These are phyloP conservation scores for Fusarium torreyae DNA, from an alignment of 2,329 filamentous ascomycete species.

Conservation along the genomic window DNA sequence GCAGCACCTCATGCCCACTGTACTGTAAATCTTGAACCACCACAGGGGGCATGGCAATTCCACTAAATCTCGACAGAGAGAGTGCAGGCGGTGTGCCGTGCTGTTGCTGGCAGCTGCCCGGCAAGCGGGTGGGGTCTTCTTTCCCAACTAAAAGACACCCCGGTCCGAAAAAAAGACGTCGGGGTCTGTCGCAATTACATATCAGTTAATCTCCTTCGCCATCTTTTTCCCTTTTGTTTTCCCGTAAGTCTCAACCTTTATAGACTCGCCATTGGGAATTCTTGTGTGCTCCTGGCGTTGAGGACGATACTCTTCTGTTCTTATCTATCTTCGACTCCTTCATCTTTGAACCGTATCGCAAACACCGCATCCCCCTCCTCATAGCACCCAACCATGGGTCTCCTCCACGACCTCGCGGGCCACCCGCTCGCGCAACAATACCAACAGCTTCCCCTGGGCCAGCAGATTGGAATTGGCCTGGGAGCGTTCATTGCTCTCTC, in stretches of 20 bases:
- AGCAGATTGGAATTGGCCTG: slow-evolving; percentile 64
- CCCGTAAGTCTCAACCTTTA: slow-evolving; percentile 34
- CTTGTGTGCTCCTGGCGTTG: slow-evolving; percentile 24
- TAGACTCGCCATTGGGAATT: slow-evolving; percentile 41
- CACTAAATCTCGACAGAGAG: slow-evolving; percentile 27
- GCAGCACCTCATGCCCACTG: background rate
- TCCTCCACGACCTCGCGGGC: slow-evolving; percentile 67
- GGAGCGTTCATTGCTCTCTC: slow-evolving; percentile 64
- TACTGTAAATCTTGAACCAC: slow-evolving; percentile 20
- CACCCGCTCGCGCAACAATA: slow-evolving; percentile 66
- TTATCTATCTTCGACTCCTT: background rate
- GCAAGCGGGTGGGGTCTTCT: slow-evolving; percentile 32
- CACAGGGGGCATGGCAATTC: slow-evolving; percentile 7
- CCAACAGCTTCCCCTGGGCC: slow-evolving; percentile 62
- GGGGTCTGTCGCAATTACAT: slow-evolving; percentile 50
- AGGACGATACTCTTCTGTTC: slow-evolving; percentile 12
- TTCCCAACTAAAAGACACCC: slow-evolving; percentile 35
- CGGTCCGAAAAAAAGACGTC: slow-evolving; percentile 47
- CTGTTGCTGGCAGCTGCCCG: slow-evolving; percentile 29
- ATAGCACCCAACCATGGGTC: slow-evolving; percentile 63
- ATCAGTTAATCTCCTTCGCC: slow-evolving; percentile 53
- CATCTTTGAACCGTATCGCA: slow-evolving; percentile 9
- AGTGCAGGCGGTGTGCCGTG: slow-evolving; percentile 37
- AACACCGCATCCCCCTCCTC: slow-evolving; percentile 7
- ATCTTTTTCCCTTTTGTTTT: slow-evolving; percentile 35